A percentile compares a stretch with the other conserved stretches of the same genome.
Evolutionary conservation across 768 basidiomycete genomes (phyloP).

Genomic region (Leccinum fibrillosum): DNA sequence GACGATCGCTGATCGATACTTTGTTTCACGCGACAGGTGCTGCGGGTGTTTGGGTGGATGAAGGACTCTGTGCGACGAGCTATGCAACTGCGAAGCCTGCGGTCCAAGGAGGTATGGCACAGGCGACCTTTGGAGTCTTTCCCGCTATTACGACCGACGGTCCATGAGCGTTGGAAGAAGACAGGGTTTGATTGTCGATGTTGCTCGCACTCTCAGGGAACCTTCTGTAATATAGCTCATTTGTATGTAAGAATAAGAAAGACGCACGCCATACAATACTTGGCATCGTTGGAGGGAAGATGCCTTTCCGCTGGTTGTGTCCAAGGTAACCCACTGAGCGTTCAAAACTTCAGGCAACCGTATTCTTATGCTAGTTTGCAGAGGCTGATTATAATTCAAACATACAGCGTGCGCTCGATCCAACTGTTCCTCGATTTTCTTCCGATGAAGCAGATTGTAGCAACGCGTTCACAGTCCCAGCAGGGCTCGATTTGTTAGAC

Average conservation of each 20-base stretch:
- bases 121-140: slow-evolving; percentile 2
- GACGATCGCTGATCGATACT: not conserved
- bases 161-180: not conserved
- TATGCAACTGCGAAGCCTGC: slow-evolving; percentile 2
- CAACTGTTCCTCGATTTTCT: not conserved
- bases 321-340: not conserved
- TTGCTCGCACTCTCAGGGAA: not conserved
- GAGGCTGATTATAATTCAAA: not conserved
- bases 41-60: slow-evolving; percentile 17
- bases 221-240: not conserved
- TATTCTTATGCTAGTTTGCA: not conserved
- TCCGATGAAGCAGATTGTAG: not conserved
- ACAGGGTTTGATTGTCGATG: not conserved
- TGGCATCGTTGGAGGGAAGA: not conserved
- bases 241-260: not conserved
- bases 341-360: too few relatives aligned
- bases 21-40: slow-evolving; percentile 1
- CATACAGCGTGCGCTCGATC: not conserved
- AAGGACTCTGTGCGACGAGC: slow-evolving; percentile 8
- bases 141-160: not conserved
- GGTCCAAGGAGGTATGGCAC: not conserved
- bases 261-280: not conserved
- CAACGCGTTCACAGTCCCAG: slow-evolving; percentile 52
- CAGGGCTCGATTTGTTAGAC: slow-evolving; percentile 43
- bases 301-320: not conserved